A percentile compares a stretch with the other conserved stretches of the same genome.
Conservation (phyloP, 768 basidiomycete species). For the Suillus plorans region DNA sequence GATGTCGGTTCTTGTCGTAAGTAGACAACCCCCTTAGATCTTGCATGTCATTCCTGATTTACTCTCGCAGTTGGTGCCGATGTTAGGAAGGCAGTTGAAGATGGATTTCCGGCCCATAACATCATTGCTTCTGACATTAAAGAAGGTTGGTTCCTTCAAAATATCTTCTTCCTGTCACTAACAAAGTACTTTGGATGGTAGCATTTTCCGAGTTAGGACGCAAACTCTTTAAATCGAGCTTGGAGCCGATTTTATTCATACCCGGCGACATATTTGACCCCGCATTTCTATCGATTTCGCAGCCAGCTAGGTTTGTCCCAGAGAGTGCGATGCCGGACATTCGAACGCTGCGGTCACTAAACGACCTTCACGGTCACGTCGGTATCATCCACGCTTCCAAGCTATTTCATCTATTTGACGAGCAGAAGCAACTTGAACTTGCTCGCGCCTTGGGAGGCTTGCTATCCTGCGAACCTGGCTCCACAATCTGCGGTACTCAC, state of each 20-base stretch:
- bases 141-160: constrained; percentile 21
- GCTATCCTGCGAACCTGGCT: constrained; percentile 20
- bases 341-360: constrained; percentile 37
- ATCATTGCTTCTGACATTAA: constrained; percentile 35
- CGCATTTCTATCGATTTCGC: constrained; percentile 33
- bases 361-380: constrained; percentile 42
- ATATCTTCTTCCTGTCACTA: neutral
- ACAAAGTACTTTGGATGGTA: constrained; percentile 15
- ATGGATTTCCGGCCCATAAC: constrained; percentile 36
- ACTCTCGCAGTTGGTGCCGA: constrained; percentile 29
- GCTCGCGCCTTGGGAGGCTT: constrained; percentile 18
- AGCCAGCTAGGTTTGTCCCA: constrained; percentile 19
- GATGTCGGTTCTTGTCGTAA: constrained; percentile 42
- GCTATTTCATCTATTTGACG: constrained; percentile 37
- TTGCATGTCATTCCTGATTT: neutral
- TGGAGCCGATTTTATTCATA: constrained; percentile 50
- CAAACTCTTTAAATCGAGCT: constrained; percentile 51
- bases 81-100: constrained; percentile 32
- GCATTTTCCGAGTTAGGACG: constrained; percentile 60
- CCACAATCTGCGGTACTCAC: constrained; percentile 21
- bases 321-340: constrained; percentile 26
- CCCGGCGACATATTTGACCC: constrained; percentile 53
- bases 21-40: constrained; percentile 1
- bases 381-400: constrained; percentile 46
- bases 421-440: constrained; percentile 16